Conservation (phyloP, 768 basidiomycete genomes). For the Mycena metata region DNA sequence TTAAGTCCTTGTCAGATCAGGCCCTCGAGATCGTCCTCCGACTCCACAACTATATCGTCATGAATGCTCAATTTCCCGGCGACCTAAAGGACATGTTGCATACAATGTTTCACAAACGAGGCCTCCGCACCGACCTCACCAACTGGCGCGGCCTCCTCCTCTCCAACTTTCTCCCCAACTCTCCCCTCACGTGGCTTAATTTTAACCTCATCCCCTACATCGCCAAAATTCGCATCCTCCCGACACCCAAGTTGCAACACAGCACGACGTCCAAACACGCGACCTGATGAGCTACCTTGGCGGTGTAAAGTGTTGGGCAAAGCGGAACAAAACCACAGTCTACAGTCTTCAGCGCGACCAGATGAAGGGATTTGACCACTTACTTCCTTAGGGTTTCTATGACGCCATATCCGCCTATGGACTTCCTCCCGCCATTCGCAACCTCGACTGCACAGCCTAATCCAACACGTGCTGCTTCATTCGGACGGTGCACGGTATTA, state of each 20-base stretch:
- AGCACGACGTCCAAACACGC: slow-evolving; percentile 44
- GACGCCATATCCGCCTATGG: no score
- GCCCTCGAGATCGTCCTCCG: no score
- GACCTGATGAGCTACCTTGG: slow-evolving; percentile 42
- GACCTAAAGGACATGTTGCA: slow-evolving; percentile 29
- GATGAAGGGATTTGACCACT: no score
- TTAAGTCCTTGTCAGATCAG: no score
- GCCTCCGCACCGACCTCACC: slow-evolving; percentile 27
- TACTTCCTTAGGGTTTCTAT: no score
- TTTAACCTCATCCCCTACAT: slow-evolving; percentile 34
- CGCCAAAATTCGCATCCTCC: slow-evolving; percentile 33
- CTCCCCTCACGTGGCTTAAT: slow-evolving; percentile 37
- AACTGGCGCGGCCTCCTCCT: slow-evolving; percentile 38
- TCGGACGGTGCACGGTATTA: no score
- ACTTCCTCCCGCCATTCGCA: no score
- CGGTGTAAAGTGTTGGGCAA: slow-evolving; percentile 40
- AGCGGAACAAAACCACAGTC: slow-evolving; percentile 16
- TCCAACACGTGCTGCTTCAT: no score
- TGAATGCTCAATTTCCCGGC: no score
- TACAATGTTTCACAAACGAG: slow-evolving; percentile 35
- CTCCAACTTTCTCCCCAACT: slow-evolving; percentile 35
- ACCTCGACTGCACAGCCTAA: no score
- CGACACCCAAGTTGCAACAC: slow-evolving; percentile 30
- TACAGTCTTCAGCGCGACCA: no score
- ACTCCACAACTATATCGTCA: no score